These are phyloP conservation scores for Lactarius evosmus DNA, from an alignment of 768 basidiomycete species.

Conservation along the genomic window DNA sequence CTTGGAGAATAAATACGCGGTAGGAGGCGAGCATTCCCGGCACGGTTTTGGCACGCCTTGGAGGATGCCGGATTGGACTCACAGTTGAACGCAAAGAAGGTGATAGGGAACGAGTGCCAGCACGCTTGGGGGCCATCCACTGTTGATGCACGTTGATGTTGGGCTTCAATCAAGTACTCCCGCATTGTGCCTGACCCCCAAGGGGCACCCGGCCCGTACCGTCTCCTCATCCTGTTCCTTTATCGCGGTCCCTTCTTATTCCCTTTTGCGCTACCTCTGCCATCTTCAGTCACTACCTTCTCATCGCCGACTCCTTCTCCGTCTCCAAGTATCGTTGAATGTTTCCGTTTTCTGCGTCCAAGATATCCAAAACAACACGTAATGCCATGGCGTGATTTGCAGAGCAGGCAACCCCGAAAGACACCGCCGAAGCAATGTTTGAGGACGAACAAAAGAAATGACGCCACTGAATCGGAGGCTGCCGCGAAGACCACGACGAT, in stretches of 20 bases:
- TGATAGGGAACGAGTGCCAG: slow-evolving; percentile 6
- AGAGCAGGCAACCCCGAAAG: too few species aligned
- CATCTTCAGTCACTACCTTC: neutral
- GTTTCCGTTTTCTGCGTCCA: slow-evolving; percentile 5
- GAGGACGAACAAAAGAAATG: neutral
- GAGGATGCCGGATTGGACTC: neutral
- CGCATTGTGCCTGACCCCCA: neutral
- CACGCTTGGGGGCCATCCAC: slow-evolving; percentile 15
- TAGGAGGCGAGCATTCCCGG: slow-evolving; percentile 20
- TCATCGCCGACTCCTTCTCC: neutral
- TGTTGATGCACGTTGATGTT: neutral
- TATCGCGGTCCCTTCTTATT: neutral
- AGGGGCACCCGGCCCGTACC: neutral
- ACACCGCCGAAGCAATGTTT: neutral
- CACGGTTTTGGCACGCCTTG: slow-evolving; percentile 1
- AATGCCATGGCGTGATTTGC: neutral
- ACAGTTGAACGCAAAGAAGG: slow-evolving; percentile 1
- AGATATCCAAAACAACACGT: neutral
- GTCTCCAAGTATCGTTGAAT: slow-evolving; percentile 1
- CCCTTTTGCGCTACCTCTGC: neutral
- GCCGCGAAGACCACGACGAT: neutral
- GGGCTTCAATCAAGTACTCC: neutral
- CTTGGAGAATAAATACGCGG: slow-evolving; percentile 25
- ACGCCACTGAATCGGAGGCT: neutral
- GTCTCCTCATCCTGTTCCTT: neutral